Percentiles rank a stretch among this genome's conserved stretches.
Evolutionary conservation across 495 filamentous ascomycete species (phyloP).

Genomic region (Aspergillus ostianus): DNA sequence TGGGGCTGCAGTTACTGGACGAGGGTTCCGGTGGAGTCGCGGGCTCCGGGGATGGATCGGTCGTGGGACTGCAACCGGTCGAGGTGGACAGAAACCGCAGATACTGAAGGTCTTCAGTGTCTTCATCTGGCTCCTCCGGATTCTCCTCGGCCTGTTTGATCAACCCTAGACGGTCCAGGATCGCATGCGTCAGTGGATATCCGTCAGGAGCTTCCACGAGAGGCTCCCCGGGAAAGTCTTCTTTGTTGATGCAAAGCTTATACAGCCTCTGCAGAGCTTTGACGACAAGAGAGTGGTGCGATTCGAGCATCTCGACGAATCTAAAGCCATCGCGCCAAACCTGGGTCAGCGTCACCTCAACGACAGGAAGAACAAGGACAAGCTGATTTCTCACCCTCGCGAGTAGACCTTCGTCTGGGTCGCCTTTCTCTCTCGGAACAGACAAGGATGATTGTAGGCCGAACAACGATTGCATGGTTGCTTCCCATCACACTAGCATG

Average conservation of each 20-base stretch:
- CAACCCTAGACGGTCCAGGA: conserved; percentile 45
- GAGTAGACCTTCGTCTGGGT: conserved; percentile 50
- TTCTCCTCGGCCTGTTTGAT: conserved; percentile 51
- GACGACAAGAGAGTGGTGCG: conserved; percentile 44
- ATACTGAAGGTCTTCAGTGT: conserved; percentile 40
- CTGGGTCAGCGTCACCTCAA: conserved; percentile 3
- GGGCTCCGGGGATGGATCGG: conserved; percentile 44
- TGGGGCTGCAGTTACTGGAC: conserved; percentile 24
- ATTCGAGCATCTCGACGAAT: conserved; percentile 51
- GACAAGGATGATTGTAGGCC: conserved; percentile 47
- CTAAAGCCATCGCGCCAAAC: conserved; percentile 13
- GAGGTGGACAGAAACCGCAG: conserved; percentile 39
- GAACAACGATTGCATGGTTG: conserved; percentile 50
- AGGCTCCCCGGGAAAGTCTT: conserved; percentile 47
- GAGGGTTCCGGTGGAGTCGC: conserved; percentile 39
- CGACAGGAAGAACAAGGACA: not conserved
- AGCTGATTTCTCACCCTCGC: conserved; percentile 33
- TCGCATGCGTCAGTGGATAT: conserved; percentile 45
- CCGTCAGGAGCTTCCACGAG: conserved; percentile 43
- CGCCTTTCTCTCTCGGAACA: conserved; percentile 48
- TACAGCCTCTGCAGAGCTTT: conserved; percentile 47
- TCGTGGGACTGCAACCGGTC: conserved; percentile 40
- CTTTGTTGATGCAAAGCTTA: conserved; percentile 43
- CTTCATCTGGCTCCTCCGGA: conserved; percentile 37
- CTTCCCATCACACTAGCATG: conserved; percentile 45